Percentiles rank a stretch among this genome's conserved stretches.
Conservation (phyloP, 2,329 filamentous ascomycete species). For the Colletotrichum ledebouriae region DNA sequence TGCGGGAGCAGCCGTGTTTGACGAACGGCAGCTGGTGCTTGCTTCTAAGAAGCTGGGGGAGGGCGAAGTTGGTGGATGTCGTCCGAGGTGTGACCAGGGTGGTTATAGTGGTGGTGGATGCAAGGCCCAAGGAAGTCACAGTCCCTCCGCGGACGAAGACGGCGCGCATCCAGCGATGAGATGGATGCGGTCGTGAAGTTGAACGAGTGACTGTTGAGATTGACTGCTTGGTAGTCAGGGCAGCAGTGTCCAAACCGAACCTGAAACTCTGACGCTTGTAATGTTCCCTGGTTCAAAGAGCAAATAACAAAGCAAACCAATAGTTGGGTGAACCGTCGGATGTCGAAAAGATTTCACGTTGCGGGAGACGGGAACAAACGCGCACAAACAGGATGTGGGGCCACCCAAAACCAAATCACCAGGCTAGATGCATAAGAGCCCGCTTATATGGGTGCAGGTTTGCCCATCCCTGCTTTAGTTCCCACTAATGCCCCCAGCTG, state of each 20-base stretch:
- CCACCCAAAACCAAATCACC: conserved; percentile 36
- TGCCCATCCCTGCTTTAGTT: conserved; percentile 28
- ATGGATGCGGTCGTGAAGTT: conserved; percentile 26
- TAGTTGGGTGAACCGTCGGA: neutral
- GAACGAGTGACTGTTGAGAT: conserved; percentile 22
- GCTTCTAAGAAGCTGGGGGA: conserved; percentile 30
- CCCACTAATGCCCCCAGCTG: conserved; percentile 19
- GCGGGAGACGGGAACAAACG: conserved; percentile 25
- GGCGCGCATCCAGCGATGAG: conserved; percentile 39
- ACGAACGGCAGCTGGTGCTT: conserved; percentile 26
- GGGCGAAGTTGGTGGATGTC: conserved; percentile 8
- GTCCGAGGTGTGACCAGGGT: conserved; percentile 29
- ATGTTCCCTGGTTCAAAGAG: neutral
- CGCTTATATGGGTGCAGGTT: conserved; percentile 38
- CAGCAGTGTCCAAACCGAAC: neutral
- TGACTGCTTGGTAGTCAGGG: conserved; percentile 10
- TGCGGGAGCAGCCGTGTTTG: conserved; percentile 38
- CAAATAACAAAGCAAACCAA: conserved; percentile 15
- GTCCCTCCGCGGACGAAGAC: conserved; percentile 35
- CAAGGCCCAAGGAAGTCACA: conserved; percentile 41
- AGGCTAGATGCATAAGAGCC: conserved; percentile 42
- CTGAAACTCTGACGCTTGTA: conserved; percentile 21
- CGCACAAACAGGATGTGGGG: conserved; percentile 39
- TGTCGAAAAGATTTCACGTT: conserved; percentile 33
- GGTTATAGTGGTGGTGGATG: conserved; percentile 33